Percentiles rank a stretch among this genome's conserved stretches.
phyloP scores from a whole-genome alignment of 2,329 filamentous ascomycete genomes.

The Fusarium sarcochroum region DNA sequence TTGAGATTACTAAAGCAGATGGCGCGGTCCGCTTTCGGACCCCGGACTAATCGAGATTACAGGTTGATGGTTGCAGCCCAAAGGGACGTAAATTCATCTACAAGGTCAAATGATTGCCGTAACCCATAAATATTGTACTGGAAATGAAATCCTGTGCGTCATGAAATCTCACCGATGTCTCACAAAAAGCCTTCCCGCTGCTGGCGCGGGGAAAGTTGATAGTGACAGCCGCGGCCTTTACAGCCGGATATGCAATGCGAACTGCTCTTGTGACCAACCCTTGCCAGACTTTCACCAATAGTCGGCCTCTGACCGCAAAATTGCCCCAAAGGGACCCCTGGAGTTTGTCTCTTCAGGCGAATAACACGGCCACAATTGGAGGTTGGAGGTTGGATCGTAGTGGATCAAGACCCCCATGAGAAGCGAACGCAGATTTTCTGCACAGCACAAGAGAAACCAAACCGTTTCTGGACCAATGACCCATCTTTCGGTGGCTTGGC shows the following conservation, averaged over 20 bases:
- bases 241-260: constrained; percentile 9
- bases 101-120: constrained; percentile 9
- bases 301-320: constrained; percentile 25
- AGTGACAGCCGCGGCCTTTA: background rate
- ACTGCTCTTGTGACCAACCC: constrained; percentile 34
- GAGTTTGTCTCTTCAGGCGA: constrained; percentile 5
- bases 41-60: constrained; percentile 9
- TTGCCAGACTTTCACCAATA: constrained; percentile 20
- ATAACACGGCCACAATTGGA: background rate
- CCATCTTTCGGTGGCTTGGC: constrained; percentile 19
- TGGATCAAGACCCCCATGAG: no score
- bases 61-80: constrained; percentile 22
- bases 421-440: constrained; percentile 19
- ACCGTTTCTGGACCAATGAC: constrained; percentile 26
- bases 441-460: constrained; percentile 20
- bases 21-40: constrained; percentile 36
- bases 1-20: constrained; percentile 7
- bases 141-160: constrained; percentile 10
- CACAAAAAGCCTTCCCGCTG: constrained; percentile 6
- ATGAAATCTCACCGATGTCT: constrained; percentile 25
- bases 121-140: background rate
- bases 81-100: background rate
- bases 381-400: constrained; percentile 23
- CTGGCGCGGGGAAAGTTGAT: background rate
- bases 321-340: constrained; percentile 22